Percentiles rank a stretch among this genome's conserved stretches.
Conservation (phyloP, 2,329 filamentous ascomycete species). For the Paecilomyces niveus region DNA sequence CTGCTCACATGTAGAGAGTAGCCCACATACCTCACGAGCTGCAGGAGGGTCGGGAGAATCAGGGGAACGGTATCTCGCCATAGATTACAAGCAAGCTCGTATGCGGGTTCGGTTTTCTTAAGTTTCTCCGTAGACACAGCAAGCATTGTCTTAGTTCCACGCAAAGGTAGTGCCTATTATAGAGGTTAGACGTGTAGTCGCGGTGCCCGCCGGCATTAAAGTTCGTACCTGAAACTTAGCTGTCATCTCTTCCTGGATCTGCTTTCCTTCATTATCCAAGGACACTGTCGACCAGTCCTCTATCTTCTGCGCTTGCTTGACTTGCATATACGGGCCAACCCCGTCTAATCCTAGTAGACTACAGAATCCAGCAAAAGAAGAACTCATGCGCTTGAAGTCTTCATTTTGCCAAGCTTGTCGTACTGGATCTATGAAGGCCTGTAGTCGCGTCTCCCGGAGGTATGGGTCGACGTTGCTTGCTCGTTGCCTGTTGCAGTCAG, state of each 20-base stretch:
- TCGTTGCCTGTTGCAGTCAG: slow-evolving; percentile 57
- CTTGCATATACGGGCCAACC: slow-evolving; percentile 71
- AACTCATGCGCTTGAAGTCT: slow-evolving; percentile 60
- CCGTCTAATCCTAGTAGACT: slow-evolving; percentile 70
- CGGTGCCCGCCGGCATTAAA: slow-evolving; percentile 2
- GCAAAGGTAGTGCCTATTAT: slow-evolving; percentile 63
- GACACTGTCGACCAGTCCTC: slow-evolving; percentile 74
- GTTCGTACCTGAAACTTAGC: slow-evolving; percentile 58
- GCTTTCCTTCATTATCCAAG: slow-evolving; percentile 71
- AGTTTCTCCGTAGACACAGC: slow-evolving; percentile 87
- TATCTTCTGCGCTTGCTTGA: slow-evolving; percentile 64
- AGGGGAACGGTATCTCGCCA: slow-evolving; percentile 78
- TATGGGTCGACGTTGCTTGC: slow-evolving; percentile 64
- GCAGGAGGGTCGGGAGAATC: slow-evolving; percentile 78
- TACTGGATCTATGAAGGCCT: slow-evolving; percentile 74
- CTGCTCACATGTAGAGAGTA: neutral
- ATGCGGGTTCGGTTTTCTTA: slow-evolving; percentile 64
- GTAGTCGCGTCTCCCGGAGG: slow-evolving; percentile 64
- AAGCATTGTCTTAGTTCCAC: slow-evolving; percentile 86
- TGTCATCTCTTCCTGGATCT: slow-evolving; percentile 71
- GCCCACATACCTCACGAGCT: slow-evolving; percentile 61
- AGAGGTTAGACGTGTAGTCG: slow-evolving; percentile 1
- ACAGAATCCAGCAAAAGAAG: slow-evolving; percentile 72
- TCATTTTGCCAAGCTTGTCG: slow-evolving; percentile 71
- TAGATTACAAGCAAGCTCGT: slow-evolving; percentile 68